Conservation (phyloP, 2,329 filamentous ascomycete species). For the Trichoderma sp. region DNA sequence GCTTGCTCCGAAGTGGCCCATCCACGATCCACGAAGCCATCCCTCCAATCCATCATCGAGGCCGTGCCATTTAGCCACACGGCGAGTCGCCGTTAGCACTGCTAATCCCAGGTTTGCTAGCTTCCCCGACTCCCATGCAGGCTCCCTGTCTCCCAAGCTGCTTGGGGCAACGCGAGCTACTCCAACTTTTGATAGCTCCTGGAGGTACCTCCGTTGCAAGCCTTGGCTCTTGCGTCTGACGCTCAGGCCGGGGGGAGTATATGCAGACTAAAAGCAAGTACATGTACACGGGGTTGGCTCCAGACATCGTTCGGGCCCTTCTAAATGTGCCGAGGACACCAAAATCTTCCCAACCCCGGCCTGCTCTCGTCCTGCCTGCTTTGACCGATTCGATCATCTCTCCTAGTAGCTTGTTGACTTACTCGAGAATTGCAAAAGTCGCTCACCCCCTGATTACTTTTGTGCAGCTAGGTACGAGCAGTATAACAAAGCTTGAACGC, state of each 20-base stretch:
- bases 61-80: constrained; percentile 9
- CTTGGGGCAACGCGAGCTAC: constrained; percentile 6
- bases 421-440: neutral
- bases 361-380: neutral
- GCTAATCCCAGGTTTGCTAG: constrained; percentile 17
- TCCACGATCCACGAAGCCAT: constrained; percentile 7
- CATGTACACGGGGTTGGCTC: neutral
- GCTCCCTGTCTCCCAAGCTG: constrained; percentile 1
- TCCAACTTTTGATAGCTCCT: constrained; percentile 3
- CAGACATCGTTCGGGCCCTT: neutral
- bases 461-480: neutral
- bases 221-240: constrained; percentile 9
- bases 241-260: neutral
- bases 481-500: neutral
- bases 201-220: neutral
- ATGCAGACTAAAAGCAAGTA: neutral
- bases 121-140: constrained; percentile 17
- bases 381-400: neutral
- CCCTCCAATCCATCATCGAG: constrained; percentile 3
- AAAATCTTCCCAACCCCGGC: constrained; percentile 8
- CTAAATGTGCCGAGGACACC: constrained; percentile 17
- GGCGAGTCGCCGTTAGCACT: neutral
- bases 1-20: neutral
- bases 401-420: neutral
- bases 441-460: neutral